Conservation (phyloP, 169 alveolate species). For the Theileria parva region DNA sequence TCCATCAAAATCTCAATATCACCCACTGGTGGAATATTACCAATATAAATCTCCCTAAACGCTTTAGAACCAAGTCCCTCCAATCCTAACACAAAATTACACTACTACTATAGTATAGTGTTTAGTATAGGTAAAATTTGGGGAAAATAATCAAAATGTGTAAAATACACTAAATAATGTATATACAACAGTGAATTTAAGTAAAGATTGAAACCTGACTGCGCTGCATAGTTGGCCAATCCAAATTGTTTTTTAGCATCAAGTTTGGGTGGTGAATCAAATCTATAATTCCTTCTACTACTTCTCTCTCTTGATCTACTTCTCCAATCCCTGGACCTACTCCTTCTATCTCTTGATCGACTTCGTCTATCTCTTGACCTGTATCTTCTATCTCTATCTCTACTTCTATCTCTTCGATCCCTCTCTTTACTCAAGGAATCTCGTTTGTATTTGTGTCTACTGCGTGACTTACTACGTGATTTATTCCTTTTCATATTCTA, state of each 20-base stretch:
- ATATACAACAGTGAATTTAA: too few species aligned
- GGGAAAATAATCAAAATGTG: too few species aligned
- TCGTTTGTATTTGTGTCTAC: background rate
- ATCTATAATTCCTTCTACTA: conserved; percentile 38
- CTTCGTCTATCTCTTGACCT: conserved; percentile 4
- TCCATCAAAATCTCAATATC: conserved; percentile 79
- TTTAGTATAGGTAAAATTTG: too few species aligned
- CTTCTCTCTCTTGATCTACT: conserved; percentile 2
- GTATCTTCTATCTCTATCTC: background rate
- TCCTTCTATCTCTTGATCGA: conserved; percentile 11
- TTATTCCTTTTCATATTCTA: background rate
- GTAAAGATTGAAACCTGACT: background rate
- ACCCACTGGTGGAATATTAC: conserved; percentile 80
- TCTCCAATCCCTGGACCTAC: conserved; percentile 2
- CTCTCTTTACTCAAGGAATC: background rate
- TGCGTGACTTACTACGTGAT: background rate
- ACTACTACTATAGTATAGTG: too few species aligned
- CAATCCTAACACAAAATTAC: background rate
- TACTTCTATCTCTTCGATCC: background rate
- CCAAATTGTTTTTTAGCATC: conserved; percentile 16
- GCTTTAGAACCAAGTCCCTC: conserved; percentile 55
- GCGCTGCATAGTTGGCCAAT: background rate
- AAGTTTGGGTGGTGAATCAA: conserved; percentile 64
- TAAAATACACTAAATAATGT: too few species aligned
- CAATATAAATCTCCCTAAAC: conserved; percentile 81